Percentiles rank a stretch among this genome's conserved stretches.
Conservation (phyloP, 352 stramenopile genomes). For the Phytophthora brassicae region DNA sequence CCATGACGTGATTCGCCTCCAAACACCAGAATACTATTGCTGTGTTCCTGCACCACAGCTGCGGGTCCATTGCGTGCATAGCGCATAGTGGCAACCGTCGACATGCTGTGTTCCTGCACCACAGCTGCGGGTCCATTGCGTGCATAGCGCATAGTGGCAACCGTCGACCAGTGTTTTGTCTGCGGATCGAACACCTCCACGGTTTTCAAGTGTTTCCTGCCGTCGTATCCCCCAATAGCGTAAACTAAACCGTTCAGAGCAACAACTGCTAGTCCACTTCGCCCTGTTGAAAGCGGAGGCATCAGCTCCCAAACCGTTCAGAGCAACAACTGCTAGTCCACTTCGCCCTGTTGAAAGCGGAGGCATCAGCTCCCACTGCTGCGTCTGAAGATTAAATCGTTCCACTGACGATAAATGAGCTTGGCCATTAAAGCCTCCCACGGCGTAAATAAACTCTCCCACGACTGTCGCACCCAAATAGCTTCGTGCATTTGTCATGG, state of each 20-base stretch:
- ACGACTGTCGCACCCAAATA: constrained; percentile 60
- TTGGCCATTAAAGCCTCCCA: constrained; percentile 76
- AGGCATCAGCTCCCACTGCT: constrained; percentile 56
- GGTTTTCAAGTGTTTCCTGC: constrained; percentile 60
- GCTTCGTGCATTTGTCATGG: constrained; percentile 60
- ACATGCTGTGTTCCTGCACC: constrained; percentile 40
- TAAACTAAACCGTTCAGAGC: constrained; percentile 51
- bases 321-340: constrained; percentile 52
- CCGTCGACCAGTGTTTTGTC: constrained; percentile 45
- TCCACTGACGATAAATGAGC: constrained; percentile 59
- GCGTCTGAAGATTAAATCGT: constrained; percentile 46
- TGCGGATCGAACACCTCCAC: constrained; percentile 63
- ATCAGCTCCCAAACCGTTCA: constrained; percentile 62
- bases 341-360: constrained; percentile 55
- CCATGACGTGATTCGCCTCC: constrained; percentile 69
- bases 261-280: constrained; percentile 60
- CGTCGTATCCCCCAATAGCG: constrained; percentile 73
- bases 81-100: constrained; percentile 45
- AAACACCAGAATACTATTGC: constrained; percentile 63
- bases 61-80: constrained; percentile 64
- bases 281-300: constrained; percentile 46
- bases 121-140: constrained; percentile 67
- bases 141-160: constrained; percentile 54
- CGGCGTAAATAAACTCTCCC: constrained; percentile 55
- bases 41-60: constrained; percentile 44